A percentile compares a stretch with the other conserved stretches of the same genome.
These are phyloP conservation scores for Crithidia sp. DNA, from an alignment of 208 protist genomes.

Conservation along the genomic window DNA sequence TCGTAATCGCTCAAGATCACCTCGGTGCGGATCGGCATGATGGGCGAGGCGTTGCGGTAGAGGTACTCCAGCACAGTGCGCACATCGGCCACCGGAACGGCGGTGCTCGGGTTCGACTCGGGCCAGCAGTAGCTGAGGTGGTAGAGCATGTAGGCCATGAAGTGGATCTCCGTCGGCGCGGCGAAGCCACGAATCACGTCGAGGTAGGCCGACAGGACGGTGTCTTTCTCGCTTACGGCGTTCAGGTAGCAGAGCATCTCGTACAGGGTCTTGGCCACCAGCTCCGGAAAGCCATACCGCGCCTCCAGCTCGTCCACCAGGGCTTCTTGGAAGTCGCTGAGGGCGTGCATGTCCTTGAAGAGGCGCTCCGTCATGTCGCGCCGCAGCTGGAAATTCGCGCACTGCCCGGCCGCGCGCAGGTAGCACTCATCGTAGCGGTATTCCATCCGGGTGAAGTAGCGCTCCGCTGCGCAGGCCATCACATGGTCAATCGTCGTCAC, in stretches of 20 bases:
- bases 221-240: conserved; percentile 54
- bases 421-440: conserved; percentile 76
- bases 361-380: conserved; percentile 74
- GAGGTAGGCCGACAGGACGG: conserved; percentile 71
- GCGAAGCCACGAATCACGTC: conserved; percentile 84
- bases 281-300: conserved; percentile 84
- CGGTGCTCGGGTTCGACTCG: conserved; percentile 62
- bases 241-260: conserved; percentile 92
- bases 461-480: conserved; percentile 72
- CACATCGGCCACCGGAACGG: conserved; percentile 66
- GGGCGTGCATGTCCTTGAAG: conserved; percentile 79
- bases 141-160: conserved; percentile 80
- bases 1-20: conserved; percentile 79
- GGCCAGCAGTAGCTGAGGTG: conserved; percentile 89
- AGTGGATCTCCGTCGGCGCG: conserved; percentile 85
- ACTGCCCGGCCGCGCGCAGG: conserved; percentile 57
- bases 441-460: conserved; percentile 79
- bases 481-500: conserved; percentile 85
- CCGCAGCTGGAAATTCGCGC: conserved; percentile 73
- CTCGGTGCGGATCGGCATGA: conserved; percentile 66
- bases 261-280: conserved; percentile 89
- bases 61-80: conserved; percentile 79
- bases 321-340: conserved; percentile 89
- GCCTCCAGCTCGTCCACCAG: conserved; percentile 87
- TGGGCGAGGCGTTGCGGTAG: conserved; percentile 60